These are phyloP conservation scores for Coemansia sp. DNA, from an alignment of 192 early-diverging fungal genomes.

Conservation along the genomic window DNA sequence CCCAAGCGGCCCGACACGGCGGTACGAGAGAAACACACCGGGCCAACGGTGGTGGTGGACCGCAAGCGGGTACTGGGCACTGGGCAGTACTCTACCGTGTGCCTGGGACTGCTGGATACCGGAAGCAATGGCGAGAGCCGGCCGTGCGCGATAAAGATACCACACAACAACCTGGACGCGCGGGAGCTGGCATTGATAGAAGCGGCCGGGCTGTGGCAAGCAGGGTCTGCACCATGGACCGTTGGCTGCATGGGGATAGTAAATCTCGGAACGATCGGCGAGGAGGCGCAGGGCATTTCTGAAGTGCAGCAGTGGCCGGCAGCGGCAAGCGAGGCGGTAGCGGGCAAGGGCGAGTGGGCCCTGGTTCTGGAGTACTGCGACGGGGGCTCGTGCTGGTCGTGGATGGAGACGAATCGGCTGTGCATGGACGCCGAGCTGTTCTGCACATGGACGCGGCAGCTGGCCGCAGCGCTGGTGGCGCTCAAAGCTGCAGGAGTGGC, in stretches of 20 bases:
- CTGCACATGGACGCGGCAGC: constrained; percentile 58
- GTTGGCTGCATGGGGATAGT: constrained; percentile 46
- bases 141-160: constrained; percentile 45
- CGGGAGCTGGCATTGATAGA: constrained; percentile 48
- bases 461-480: constrained; percentile 53
- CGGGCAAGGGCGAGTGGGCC: constrained; percentile 42
- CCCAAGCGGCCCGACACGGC: constrained; percentile 18
- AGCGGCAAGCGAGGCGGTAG: constrained; percentile 25
- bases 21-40: constrained; percentile 5
- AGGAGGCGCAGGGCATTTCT: constrained; percentile 10
- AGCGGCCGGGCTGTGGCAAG: constrained; percentile 44
- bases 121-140: neutral
- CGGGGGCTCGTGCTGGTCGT: constrained; percentile 57
- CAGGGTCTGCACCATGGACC: constrained; percentile 17
- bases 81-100: constrained; percentile 52
- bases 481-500: constrained; percentile 54
- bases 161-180: constrained; percentile 48
- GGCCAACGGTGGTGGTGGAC: constrained; percentile 23
- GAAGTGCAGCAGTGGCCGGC: constrained; percentile 26
- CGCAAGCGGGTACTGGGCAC: constrained; percentile 36
- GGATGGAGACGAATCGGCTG: constrained; percentile 50
- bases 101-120: constrained; percentile 22
- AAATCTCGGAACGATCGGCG: constrained; percentile 19
- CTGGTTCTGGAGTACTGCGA: constrained; percentile 60
- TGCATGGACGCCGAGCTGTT: constrained; percentile 52